These are phyloP conservation scores for Paramecium bursaria DNA, from an alignment of 73 alveolate genomes.

Conservation along the genomic window DNA sequence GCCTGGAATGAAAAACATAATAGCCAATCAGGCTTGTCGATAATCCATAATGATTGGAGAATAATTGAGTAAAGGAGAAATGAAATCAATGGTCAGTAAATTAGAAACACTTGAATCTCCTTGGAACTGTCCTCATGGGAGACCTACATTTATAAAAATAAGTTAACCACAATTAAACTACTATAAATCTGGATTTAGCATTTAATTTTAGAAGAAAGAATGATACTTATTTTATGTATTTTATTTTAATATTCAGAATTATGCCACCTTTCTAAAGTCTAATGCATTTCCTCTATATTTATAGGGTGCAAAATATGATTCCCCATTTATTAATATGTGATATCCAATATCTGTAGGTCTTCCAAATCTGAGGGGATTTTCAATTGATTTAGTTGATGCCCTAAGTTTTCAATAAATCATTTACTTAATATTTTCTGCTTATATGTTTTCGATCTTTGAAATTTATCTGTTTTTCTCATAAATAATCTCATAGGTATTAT, in stretches of 20 bases:
- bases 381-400: neutral
- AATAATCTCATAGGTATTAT: slow-evolving; percentile 21
- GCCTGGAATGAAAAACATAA: slow-evolving; percentile 48
- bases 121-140: slow-evolving; percentile 99
- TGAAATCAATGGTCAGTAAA: slow-evolving; percentile 89
- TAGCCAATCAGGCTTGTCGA: slow-evolving; percentile 98
- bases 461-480: slow-evolving; percentile 34
- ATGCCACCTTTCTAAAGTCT: slow-evolving; percentile 13
- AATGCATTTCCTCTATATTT: slow-evolving; percentile 35
- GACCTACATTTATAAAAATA: slow-evolving; percentile 92
- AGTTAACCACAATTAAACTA: neutral
- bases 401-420: no score
- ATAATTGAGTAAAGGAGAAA: slow-evolving; percentile 77
- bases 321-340: slow-evolving; percentile 2
- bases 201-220: no score
- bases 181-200: neutral
- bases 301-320: slow-evolving; percentile 30
- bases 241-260: no score
- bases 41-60: slow-evolving; percentile 94
- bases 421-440: slow-evolving; percentile 25
- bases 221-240: no score
- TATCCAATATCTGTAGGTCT: slow-evolving; percentile 58
- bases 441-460: slow-evolving; percentile 15
- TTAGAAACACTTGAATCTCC: slow-evolving; percentile 90
- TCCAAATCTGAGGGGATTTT: slow-evolving; percentile 1